phyloP scores from a whole-genome alignment of 2,329 filamentous ascomycete genomes.

The Epichloe festucae region DNA sequence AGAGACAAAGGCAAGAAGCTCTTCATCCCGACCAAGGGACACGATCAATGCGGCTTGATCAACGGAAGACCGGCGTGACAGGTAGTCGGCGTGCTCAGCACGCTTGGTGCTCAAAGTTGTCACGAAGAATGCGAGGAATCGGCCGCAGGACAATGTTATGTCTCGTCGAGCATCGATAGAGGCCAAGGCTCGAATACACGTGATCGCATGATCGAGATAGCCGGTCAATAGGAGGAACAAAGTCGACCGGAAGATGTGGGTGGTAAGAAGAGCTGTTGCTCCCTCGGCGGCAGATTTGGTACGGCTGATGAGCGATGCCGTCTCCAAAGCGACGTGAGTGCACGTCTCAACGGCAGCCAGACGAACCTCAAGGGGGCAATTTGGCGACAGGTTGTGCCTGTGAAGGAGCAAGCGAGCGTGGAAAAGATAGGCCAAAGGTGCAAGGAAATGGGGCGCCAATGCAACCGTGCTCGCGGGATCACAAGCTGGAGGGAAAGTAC shows the following conservation, averaged over 20 bases:
- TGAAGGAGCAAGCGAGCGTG: conserved; percentile 76
- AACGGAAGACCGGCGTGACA: conserved; percentile 20
- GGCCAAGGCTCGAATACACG: conserved; percentile 58
- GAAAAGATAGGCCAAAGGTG: conserved; percentile 66
- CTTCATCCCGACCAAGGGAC: conserved; percentile 53
- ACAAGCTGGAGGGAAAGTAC: conserved; percentile 62
- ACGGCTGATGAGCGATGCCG: conserved; percentile 61
- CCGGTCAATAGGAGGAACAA: conserved; percentile 66
- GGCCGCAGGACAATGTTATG: conserved; percentile 65
- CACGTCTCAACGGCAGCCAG: conserved; percentile 66
- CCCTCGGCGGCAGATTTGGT: conserved; percentile 49
- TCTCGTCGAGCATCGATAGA: conserved; percentile 59
- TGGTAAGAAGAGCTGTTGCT: conserved; percentile 62
- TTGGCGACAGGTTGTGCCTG: conserved; percentile 72
- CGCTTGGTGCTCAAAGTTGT: conserved; percentile 47
- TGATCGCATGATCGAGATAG: conserved; percentile 58
- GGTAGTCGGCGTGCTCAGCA: conserved; percentile 29
- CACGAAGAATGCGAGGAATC: conserved; percentile 72
- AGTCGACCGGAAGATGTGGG: conserved; percentile 77
- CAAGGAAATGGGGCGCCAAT: conserved; percentile 61
- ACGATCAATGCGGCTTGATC: conserved; percentile 20
- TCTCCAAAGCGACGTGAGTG: conserved; percentile 61
- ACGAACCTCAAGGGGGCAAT: conserved; percentile 52
- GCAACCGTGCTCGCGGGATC: conserved; percentile 52
- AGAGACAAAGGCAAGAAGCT: conserved; percentile 75